Percentiles rank a stretch among this genome's conserved stretches.
phyloP scores from a whole-genome alignment of 768 basidiomycete species.

The Lentinula guzmanii region DNA sequence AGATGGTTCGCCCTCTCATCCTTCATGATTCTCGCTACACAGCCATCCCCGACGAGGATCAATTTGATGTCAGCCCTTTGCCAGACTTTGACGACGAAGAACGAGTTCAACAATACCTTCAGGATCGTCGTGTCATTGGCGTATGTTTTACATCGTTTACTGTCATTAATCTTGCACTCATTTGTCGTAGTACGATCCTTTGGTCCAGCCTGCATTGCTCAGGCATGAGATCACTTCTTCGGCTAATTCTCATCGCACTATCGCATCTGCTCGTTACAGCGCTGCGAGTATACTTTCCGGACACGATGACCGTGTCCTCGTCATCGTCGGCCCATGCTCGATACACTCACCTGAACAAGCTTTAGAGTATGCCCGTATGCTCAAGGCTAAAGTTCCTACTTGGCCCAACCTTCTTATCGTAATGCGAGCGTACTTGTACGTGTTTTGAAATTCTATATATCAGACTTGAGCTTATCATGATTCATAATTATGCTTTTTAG shows the following conservation, averaged over 20 bases:
- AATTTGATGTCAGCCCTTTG: conserved; percentile 55
- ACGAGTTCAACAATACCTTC: conserved; percentile 66
- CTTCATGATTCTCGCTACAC: conserved; percentile 12
- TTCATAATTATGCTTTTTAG: conserved; percentile 17
- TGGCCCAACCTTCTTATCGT: conserved; percentile 82
- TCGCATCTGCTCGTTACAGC: conserved; percentile 72
- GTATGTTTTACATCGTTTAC: conserved; percentile 34
- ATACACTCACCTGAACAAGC: conserved; percentile 90
- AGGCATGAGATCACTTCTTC: conserved; percentile 79
- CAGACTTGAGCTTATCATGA: neutral
- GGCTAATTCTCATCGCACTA: conserved; percentile 59
- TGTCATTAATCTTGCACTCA: conserved; percentile 10
- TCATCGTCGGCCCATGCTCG: conserved; percentile 93
- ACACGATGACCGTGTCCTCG: conserved; percentile 79
- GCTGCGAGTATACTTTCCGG: conserved; percentile 79
- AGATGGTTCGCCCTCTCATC: conserved; percentile 11
- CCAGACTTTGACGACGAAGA: conserved; percentile 59
- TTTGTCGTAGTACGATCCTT: conserved; percentile 78
- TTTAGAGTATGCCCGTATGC: conserved; percentile 69
- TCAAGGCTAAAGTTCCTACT: conserved; percentile 58
- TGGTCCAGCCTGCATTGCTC: conserved; percentile 88
- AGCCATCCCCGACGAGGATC: conserved; percentile 40
- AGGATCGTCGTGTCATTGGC: conserved; percentile 75
- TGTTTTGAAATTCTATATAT: conserved; percentile 14
- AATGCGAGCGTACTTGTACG: conserved; percentile 97